phyloP scores from a whole-genome alignment of 2,329 filamentous ascomycete species.

The Pseudocercospora macadamiae region DNA sequence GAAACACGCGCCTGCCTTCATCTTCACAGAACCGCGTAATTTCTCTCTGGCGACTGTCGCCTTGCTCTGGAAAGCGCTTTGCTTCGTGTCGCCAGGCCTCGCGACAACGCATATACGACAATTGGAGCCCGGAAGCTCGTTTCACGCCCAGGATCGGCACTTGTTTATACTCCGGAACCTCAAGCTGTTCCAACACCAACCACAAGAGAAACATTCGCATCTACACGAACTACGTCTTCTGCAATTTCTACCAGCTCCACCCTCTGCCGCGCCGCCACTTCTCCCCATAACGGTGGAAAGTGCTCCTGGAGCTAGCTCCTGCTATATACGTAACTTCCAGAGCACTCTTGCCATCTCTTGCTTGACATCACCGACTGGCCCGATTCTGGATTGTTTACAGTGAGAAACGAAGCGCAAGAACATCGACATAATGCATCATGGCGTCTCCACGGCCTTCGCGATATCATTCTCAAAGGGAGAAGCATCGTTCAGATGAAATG shows the following conservation, averaged over 20 bases:
- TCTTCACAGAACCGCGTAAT: neutral
- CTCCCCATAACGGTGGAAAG: neutral
- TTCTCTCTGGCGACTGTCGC: neutral
- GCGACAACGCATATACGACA: neutral
- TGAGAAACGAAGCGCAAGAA: neutral
- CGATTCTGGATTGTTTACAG: neutral
- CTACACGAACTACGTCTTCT: neutral
- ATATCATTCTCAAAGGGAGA: constrained; percentile 26
- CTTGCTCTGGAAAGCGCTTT: neutral
- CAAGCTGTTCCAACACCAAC: neutral
- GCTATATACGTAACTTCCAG: neutral
- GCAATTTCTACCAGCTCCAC: neutral
- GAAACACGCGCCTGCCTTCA: neutral
- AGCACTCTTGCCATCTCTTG: neutral
- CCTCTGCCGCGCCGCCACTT: neutral
- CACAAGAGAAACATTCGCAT: neutral
- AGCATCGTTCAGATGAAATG: constrained; percentile 19
- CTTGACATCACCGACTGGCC: neutral
- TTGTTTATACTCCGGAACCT: neutral
- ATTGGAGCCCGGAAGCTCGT: neutral
- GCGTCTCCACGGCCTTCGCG: constrained; percentile 23
- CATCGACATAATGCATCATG: constrained; percentile 26
- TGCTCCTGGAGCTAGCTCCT: neutral
- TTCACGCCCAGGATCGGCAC: neutral
- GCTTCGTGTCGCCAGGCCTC: neutral